Percentiles rank a stretch among this genome's conserved stretches.
phyloP scores from a whole-genome alignment of 805 yeast species.

The Candida ovalis region DNA sequence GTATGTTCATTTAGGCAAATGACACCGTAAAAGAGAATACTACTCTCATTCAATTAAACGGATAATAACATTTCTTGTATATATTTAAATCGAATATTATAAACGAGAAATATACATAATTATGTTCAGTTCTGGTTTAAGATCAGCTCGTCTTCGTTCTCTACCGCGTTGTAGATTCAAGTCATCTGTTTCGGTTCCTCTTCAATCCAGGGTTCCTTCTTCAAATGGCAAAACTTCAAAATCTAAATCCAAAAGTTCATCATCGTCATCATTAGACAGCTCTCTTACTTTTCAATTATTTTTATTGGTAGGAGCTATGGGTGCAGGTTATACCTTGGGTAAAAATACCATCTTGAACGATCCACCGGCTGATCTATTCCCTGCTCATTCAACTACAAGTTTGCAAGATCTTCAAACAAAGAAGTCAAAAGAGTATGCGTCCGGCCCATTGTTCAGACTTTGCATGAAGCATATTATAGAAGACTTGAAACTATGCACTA shows the following conservation, averaged over 20 bases:
- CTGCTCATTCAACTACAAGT: conserved; percentile 24
- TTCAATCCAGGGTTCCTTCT: neutral
- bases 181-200: neutral
- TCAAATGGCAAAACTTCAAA: neutral
- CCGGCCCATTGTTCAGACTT: conserved; percentile 24
- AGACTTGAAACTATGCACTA: conserved; percentile 12
- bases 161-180: neutral
- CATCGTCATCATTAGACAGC: conserved; percentile 13
- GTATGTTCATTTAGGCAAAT: neutral
- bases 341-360: conserved; percentile 21
- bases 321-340: conserved; percentile 32
- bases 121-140: neutral
- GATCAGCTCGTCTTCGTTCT: neutral
- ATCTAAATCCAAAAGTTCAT: neutral
- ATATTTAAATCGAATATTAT: too few relatives aligned
- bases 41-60: too few relatives aligned
- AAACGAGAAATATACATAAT: neutral
- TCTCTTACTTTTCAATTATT: conserved; percentile 28
- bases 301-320: conserved; percentile 29
- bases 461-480: conserved; percentile 25
- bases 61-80: too few relatives aligned
- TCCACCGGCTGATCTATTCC: conserved; percentile 29
- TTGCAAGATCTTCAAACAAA: conserved; percentile 15
- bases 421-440: conserved; percentile 17
- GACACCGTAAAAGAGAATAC: too few relatives aligned